A percentile compares a stretch with the other conserved stretches of the same genome.
Evolutionary conservation across 306 rosid species (phyloP).

Genomic region (Ceratonia siliqua): DNA sequence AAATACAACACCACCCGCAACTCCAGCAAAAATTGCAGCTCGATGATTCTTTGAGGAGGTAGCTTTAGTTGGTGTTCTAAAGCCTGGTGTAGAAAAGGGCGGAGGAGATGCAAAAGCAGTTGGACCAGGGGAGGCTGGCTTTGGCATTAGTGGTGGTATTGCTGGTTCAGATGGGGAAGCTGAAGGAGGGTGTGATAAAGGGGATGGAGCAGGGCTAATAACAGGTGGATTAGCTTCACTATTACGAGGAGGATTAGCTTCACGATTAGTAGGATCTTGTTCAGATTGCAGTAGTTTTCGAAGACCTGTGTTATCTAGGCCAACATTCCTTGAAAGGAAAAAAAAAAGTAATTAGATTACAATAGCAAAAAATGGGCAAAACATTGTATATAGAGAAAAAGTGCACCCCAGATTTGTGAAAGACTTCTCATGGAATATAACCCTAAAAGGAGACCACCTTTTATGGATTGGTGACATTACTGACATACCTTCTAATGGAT

Average conservation of each 20-base stretch:
- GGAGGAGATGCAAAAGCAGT: constrained; percentile 16
- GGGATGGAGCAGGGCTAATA: neutral
- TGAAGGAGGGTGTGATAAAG: neutral
- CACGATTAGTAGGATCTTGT: neutral
- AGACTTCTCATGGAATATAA: neutral
- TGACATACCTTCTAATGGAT: constrained; percentile 51
- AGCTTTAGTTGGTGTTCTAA: neutral
- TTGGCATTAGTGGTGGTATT: neutral
- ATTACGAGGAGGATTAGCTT: neutral
- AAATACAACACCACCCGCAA: constrained; percentile 45
- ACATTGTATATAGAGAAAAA: neutral
- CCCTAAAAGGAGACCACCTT: neutral
- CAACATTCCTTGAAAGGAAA: constrained; percentile 47
- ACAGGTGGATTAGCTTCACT: neutral
- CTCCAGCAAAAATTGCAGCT: constrained; percentile 50
- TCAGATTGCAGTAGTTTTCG: constrained; percentile 31
- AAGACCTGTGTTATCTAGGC: constrained; percentile 30
- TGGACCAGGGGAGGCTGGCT: neutral
- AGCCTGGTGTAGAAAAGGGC: neutral
- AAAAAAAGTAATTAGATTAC: neutral
- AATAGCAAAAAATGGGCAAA: constrained; percentile 5
- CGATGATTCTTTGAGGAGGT: neutral
- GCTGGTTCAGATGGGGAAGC: constrained; percentile 14
- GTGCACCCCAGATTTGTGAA: constrained; percentile 1
- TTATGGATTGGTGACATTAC: constrained; percentile 35